Percentiles rank a stretch among this genome's conserved stretches.
Evolutionary conservation across 2,329 filamentous ascomycete genomes (phyloP).

Genomic region (Diaporthe amygdali): DNA sequence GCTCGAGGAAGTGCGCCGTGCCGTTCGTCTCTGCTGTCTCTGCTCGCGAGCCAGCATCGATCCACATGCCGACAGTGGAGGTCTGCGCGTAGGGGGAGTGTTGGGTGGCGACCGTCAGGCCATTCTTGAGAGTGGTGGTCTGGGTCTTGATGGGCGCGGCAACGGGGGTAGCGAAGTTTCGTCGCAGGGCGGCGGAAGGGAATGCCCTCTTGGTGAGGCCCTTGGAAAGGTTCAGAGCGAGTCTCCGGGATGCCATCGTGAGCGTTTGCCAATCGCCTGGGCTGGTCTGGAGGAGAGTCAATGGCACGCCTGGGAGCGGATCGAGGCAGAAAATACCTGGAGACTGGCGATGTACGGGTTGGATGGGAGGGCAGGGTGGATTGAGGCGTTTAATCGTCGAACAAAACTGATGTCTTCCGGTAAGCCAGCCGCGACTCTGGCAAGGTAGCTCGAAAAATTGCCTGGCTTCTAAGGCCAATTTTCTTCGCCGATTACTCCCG

Average conservation of each 20-base stretch:
- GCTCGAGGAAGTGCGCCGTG: constrained; percentile 99
- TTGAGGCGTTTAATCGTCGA: constrained; percentile 26
- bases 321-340: constrained; percentile 11
- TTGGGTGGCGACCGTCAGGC: constrained; percentile 97
- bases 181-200: constrained; percentile 78
- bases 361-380: constrained; percentile 7
- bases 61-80: constrained; percentile 98
- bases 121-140: constrained; percentile 96
- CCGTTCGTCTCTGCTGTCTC: constrained; percentile 99
- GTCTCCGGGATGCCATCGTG: constrained; percentile 93
- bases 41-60: constrained; percentile 96
- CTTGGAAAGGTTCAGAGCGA: constrained; percentile 92
- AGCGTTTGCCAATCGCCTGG: constrained; percentile 36
- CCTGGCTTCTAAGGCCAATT: constrained; percentile 17
- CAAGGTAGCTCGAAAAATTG: constrained; percentile 20
- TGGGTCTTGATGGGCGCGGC: constrained; percentile 77
- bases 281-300: constrained; percentile 13
- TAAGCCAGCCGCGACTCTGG: constrained; percentile 11
- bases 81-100: constrained; percentile 98
- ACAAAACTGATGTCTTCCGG: constrained; percentile 23
- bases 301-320: constrained; percentile 9
- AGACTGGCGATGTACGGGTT: constrained; percentile 14
- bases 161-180: constrained; percentile 90
- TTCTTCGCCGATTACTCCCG: constrained; percentile 15
- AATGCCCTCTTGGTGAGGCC: constrained; percentile 86